Conservation (phyloP, 2,329 filamentous ascomycete species). For the Fusarium albidum region DNA sequence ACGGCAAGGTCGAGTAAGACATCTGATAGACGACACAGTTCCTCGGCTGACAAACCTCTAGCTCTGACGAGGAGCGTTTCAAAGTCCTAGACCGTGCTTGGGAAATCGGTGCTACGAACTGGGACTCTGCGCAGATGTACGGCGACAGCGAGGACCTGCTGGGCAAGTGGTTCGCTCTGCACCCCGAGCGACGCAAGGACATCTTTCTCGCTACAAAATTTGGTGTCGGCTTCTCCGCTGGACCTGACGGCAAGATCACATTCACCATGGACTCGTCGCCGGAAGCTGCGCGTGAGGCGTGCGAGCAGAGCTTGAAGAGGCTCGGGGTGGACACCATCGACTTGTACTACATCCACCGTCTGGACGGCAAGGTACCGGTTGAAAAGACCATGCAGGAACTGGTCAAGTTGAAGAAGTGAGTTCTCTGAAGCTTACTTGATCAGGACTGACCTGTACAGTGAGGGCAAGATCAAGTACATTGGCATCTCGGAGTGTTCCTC, state of each 20-base stretch:
- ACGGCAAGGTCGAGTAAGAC: slow-evolving; percentile 1
- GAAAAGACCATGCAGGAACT: slow-evolving; percentile 57
- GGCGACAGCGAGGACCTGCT: slow-evolving; percentile 54
- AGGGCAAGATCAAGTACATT: slow-evolving; percentile 63
- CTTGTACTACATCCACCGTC: slow-evolving; percentile 58
- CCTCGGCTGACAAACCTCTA: no score
- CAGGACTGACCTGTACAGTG: slow-evolving; percentile 36
- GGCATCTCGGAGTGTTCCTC: slow-evolving; percentile 41
- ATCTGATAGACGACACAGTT: neutral
- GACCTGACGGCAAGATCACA: neutral
- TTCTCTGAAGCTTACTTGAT: neutral
- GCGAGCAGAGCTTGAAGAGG: slow-evolving; percentile 37
- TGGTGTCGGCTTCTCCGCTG: slow-evolving; percentile 1
- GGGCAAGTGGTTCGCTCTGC: slow-evolving; percentile 53
- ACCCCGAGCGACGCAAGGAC: slow-evolving; percentile 41
- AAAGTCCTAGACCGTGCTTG: neutral
- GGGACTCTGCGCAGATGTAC: slow-evolving; percentile 42
- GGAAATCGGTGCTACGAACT: neutral
- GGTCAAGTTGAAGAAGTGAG: slow-evolving; percentile 41
- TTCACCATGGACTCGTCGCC: slow-evolving; percentile 32
- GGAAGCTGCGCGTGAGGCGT: slow-evolving; percentile 31
- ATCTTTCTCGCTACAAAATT: slow-evolving; percentile 54
- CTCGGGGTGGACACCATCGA: slow-evolving; percentile 59
- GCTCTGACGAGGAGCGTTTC: neutral
- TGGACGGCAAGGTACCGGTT: slow-evolving; percentile 52